Evolutionary conservation across 441 rosid genomes (phyloP).

Genomic region (Pelargonium myrrhifolium): DNA sequence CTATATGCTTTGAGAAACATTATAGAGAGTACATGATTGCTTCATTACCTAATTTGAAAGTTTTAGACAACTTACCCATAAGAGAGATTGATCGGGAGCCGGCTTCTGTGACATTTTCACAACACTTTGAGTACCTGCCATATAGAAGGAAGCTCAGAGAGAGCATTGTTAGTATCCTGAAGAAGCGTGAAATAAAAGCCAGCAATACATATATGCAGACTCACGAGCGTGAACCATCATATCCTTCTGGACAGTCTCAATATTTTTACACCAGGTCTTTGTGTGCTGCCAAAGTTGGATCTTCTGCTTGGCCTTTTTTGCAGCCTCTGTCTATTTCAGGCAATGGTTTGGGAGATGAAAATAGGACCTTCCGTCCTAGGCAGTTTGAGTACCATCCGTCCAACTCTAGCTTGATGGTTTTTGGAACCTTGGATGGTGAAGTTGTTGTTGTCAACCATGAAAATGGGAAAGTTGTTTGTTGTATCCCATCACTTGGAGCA

Average conservation of each 20-base stretch:
- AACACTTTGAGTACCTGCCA: conserved; percentile 68
- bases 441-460: conserved; percentile 83
- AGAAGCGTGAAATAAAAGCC: conserved; percentile 65
- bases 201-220: conserved; percentile 20
- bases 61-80: conserved; percentile 64
- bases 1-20: conserved; percentile 80
- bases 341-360: conserved; percentile 33
- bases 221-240: conserved; percentile 25
- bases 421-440: conserved; percentile 91
- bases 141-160: conserved; percentile 64
- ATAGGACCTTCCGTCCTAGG: conserved; percentile 60
- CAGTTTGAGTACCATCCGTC: conserved; percentile 93
- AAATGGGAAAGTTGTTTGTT: conserved; percentile 57
- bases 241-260: conserved; percentile 41
- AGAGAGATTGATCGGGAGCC: conserved; percentile 61
- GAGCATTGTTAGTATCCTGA: conserved; percentile 55
- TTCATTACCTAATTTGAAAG: conserved; percentile 62
- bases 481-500: conserved; percentile 65
- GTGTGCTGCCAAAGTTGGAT: conserved; percentile 81
- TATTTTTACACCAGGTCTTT: conserved; percentile 58
- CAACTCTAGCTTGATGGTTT: conserved; percentile 63
- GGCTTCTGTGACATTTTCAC: conserved; percentile 45
- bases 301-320: conserved; percentile 68
- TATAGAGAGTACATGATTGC: conserved; percentile 80
- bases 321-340: conserved; percentile 51